These are phyloP conservation scores for Termitomyces bulborhizus DNA, from an alignment of 768 basidiomycete species.

Conservation along the genomic window DNA sequence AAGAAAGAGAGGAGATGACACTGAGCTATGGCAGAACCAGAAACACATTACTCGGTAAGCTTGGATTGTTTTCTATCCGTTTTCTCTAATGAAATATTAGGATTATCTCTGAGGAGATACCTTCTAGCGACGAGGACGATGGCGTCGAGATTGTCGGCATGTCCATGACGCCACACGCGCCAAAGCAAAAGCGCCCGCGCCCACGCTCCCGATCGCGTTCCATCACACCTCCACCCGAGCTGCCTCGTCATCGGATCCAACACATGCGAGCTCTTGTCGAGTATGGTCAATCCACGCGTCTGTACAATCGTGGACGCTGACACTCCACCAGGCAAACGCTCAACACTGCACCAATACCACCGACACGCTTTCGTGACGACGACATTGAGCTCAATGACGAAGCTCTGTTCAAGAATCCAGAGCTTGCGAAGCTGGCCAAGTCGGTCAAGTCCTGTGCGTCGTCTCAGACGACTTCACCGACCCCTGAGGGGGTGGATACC, in stretches of 20 bases:
- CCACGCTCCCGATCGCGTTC: slow-evolving; percentile 61
- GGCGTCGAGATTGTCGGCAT: slow-evolving; percentile 29
- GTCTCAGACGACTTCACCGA: slow-evolving; percentile 22
- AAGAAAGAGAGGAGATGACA: slow-evolving; percentile 28
- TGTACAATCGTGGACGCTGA: not conserved
- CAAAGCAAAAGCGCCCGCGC: slow-evolving; percentile 37
- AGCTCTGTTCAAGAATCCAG: slow-evolving; percentile 49
- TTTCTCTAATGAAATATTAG: slow-evolving; percentile 17
- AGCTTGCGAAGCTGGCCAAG: slow-evolving; percentile 53
- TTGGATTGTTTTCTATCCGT: slow-evolving; percentile 8
- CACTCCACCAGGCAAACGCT: slow-evolving; percentile 39
- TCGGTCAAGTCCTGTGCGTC: slow-evolving; percentile 19
- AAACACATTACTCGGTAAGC: slow-evolving; percentile 35
- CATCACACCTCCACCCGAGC: slow-evolving; percentile 68
- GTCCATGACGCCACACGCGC: slow-evolving; percentile 21
- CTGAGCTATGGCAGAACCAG: slow-evolving; percentile 38
- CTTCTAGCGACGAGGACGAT: slow-evolving; percentile 22
- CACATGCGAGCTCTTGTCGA: slow-evolving; percentile 55
- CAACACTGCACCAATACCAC: slow-evolving; percentile 29
- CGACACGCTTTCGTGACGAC: slow-evolving; percentile 27
- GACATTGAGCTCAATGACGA: slow-evolving; percentile 40
- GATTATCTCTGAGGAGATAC: slow-evolving; percentile 31
- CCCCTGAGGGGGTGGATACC: slow-evolving; percentile 23
- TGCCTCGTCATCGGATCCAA: slow-evolving; percentile 48
- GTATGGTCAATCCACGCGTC: slow-evolving; percentile 28